phyloP scores from a whole-genome alignment of 1,139 yeast genomes.

The Komagataea norvegica region DNA sequence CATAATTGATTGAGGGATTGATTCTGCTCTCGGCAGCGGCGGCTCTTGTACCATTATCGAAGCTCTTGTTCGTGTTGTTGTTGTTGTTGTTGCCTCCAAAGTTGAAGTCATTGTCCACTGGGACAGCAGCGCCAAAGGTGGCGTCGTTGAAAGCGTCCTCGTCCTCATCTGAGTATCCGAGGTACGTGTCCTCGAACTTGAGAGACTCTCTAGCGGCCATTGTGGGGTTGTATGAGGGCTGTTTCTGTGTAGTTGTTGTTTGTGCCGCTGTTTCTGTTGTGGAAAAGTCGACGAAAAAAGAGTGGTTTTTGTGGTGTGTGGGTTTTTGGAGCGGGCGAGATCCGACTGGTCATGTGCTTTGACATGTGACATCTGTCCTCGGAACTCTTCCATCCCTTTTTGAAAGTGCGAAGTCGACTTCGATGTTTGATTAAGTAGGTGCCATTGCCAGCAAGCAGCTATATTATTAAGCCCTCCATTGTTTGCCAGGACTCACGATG shows the following conservation, averaged over 20 bases:
- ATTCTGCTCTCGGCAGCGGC: constrained; percentile 7
- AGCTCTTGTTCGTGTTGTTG: constrained; percentile 1
- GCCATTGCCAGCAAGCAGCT: too few relatives aligned
- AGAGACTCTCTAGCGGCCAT: constrained; percentile 6
- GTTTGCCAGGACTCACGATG: too few relatives aligned
- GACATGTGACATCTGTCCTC: too few relatives aligned
- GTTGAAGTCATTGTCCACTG: constrained; percentile 67
- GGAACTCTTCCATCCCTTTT: too few relatives aligned
- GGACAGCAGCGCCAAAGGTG: constrained; percentile 69
- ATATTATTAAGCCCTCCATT: not conserved
- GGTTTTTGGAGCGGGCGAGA: too few relatives aligned
- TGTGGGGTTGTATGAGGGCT: too few relatives aligned
- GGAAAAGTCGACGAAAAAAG: constrained; percentile 5
- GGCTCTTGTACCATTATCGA: not conserved
- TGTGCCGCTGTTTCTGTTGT: not conserved
- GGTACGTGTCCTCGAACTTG: constrained; percentile 74
- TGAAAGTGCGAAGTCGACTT: too few relatives aligned
- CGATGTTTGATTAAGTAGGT: too few relatives aligned
- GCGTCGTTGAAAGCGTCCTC: constrained; percentile 84
- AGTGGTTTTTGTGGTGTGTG: constrained; percentile 7
- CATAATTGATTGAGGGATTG: constrained; percentile 21
- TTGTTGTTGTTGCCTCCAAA: constrained; percentile 41
- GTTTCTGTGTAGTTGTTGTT: too few relatives aligned
- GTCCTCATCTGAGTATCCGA: constrained; percentile 66
- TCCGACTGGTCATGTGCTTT: too few relatives aligned